Evolutionary conservation across 306 rosid species (phyloP).

Genomic region (Ammopiptanthus mongolicus): DNA sequence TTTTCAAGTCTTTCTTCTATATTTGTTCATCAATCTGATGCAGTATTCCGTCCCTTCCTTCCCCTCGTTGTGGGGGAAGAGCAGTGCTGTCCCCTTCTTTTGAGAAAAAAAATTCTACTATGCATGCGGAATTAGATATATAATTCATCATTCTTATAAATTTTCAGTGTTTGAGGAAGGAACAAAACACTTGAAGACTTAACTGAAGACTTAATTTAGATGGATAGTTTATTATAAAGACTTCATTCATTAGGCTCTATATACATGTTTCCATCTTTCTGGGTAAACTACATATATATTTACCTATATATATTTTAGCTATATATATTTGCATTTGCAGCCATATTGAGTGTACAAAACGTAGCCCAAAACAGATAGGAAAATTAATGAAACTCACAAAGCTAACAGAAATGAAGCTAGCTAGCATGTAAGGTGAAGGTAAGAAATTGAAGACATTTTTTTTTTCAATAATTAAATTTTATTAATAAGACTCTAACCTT

Average conservation of each 20-base stretch:
- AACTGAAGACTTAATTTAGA: too few relatives aligned
- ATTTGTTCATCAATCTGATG: not conserved
- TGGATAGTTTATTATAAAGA: too few relatives aligned
- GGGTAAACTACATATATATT: too few relatives aligned
- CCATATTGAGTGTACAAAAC: not conserved
- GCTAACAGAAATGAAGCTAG: not conserved
- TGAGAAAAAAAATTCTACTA: too few relatives aligned
- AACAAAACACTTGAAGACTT: not conserved
- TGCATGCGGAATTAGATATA: too few relatives aligned
- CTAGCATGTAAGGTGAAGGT: not conserved
- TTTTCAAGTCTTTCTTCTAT: not conserved
- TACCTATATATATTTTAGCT: not conserved
- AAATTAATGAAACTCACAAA: not conserved
- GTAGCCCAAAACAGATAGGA: not conserved
- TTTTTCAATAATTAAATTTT: too few relatives aligned
- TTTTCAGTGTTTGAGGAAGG: not conserved
- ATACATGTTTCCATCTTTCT: not conserved
- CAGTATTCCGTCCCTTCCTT: not conserved
- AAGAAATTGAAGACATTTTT: not conserved
- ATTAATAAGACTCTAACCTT: too few relatives aligned
- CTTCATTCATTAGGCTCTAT: not conserved
- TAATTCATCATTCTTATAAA: too few relatives aligned
- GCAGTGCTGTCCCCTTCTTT: not conserved
- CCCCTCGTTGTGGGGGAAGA: not conserved
- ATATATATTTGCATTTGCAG: not conserved